Evolutionary conservation across 2,329 filamentous ascomycete species (phyloP).

Genomic region (Fusarium buxicola): DNA sequence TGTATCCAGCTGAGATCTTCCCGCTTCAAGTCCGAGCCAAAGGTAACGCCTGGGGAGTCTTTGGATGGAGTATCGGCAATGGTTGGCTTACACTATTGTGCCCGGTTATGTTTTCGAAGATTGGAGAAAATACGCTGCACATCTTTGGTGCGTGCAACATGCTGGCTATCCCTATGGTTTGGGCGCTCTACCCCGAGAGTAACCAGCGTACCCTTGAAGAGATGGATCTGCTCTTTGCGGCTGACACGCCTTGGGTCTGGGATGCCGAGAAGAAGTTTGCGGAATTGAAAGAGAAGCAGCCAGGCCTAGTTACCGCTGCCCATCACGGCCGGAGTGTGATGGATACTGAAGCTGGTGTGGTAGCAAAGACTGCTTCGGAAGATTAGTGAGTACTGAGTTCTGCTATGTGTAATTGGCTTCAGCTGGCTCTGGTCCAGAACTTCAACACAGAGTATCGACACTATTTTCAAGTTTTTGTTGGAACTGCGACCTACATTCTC

Average conservation of each 20-base stretch:
- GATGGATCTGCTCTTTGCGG: slow-evolving; percentile 78
- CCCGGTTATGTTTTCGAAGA: slow-evolving; percentile 53
- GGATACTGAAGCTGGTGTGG: slow-evolving; percentile 15
- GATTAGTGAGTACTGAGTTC: slow-evolving; percentile 4
- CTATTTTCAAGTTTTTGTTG: too few relatives aligned
- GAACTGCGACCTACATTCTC: too few relatives aligned
- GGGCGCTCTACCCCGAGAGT: slow-evolving; percentile 79
- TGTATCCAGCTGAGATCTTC: slow-evolving; percentile 80
- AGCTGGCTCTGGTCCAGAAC: too few relatives aligned
- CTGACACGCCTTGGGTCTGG: slow-evolving; percentile 76
- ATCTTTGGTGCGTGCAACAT: slow-evolving; percentile 78
- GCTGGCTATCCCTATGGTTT: slow-evolving; percentile 75
- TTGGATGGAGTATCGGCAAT: slow-evolving; percentile 82
- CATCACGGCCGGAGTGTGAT: slow-evolving; percentile 6
- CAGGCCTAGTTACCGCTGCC: slow-evolving; percentile 50
- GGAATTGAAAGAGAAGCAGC: slow-evolving; percentile 70
- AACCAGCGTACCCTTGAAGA: slow-evolving; percentile 80
- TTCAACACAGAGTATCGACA: too few relatives aligned
- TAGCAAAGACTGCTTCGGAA: slow-evolving; percentile 3
- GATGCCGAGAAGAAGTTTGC: slow-evolving; percentile 75
- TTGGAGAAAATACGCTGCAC: slow-evolving; percentile 75
- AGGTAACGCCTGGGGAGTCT: slow-evolving; percentile 80
- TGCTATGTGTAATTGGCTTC: too few relatives aligned
- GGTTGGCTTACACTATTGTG: slow-evolving; percentile 69
- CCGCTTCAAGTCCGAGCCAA: slow-evolving; percentile 77